phyloP scores from a whole-genome alignment of 495 filamentous ascomycete genomes.

The Xylaria acuta region DNA sequence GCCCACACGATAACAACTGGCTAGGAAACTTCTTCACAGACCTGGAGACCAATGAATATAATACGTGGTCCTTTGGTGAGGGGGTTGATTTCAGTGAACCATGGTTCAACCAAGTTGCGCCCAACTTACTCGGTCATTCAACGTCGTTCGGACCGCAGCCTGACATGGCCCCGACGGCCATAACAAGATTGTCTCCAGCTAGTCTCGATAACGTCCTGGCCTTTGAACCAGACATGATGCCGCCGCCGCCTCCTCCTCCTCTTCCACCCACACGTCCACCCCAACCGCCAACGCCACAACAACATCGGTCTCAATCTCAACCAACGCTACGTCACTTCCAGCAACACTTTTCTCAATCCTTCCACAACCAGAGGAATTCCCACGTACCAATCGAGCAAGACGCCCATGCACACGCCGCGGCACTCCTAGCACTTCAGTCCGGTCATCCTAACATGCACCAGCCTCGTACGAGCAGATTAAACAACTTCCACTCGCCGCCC shows the following conservation, averaged over 20 bases:
- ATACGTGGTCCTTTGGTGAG: conserved; percentile 55
- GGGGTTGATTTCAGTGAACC: conserved; percentile 54
- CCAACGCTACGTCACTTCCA: background rate
- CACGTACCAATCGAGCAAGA: conserved; percentile 36
- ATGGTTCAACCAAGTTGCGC: conserved; percentile 64
- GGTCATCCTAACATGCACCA: conserved; percentile 31
- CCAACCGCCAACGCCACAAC: conserved; percentile 1
- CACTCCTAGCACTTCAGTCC: conserved; percentile 35
- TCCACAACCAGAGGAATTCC: conserved; percentile 11
- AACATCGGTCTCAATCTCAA: conserved; percentile 29
- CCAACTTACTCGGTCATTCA: conserved; percentile 64
- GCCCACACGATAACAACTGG: conserved; percentile 65
- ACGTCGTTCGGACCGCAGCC: conserved; percentile 65
- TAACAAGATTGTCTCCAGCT: conserved; percentile 28
- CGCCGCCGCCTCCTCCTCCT: conserved; percentile 33
- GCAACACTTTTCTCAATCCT: conserved; percentile 10
- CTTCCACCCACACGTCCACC: background rate
- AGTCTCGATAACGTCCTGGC: conserved; percentile 32
- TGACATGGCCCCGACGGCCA: conserved; percentile 29
- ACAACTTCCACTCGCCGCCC: conserved; percentile 26
- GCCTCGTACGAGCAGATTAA: conserved; percentile 24
- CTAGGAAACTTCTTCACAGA: conserved; percentile 69
- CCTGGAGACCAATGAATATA: conserved; percentile 61
- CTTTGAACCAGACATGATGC: conserved; percentile 40
- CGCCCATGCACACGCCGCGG: conserved; percentile 36